Conservation (phyloP, 2,329 filamentous ascomycete genomes). For the Leptographium wingfieldii region DNA sequence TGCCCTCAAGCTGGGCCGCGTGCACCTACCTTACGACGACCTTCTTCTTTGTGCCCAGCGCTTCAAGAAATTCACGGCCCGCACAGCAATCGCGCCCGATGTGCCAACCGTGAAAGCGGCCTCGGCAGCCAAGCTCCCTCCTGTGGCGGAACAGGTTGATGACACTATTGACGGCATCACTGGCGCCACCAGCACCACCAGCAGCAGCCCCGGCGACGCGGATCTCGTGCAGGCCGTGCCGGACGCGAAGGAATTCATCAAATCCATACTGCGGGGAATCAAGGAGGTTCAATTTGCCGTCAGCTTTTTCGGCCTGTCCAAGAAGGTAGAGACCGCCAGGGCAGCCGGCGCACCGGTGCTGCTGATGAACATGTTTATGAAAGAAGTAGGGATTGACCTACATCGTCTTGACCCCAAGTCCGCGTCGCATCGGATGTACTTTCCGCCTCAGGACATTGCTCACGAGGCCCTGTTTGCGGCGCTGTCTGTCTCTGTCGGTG, state of each 20-base stretch:
- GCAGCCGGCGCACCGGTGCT: constrained; percentile 58
- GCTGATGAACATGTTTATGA: constrained; percentile 74
- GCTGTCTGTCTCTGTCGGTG: constrained; percentile 79
- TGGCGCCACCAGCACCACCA: neutral
- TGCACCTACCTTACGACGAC: constrained; percentile 87
- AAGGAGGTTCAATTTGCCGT: constrained; percentile 95
- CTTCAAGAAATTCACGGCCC: constrained; percentile 34
- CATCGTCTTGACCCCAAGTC: constrained; percentile 85
- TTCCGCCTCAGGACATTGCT: constrained; percentile 80
- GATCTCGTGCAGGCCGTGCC: constrained; percentile 71
- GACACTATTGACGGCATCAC: neutral
- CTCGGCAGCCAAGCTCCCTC: neutral
- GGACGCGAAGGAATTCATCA: constrained; percentile 84
- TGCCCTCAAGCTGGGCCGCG: constrained; percentile 76
- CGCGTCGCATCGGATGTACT: constrained; percentile 96
- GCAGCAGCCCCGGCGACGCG: constrained; percentile 27
- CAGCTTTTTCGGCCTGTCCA: constrained; percentile 79
- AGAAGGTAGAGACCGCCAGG: constrained; percentile 57
- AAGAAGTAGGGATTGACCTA: constrained; percentile 88
- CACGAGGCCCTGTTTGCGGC: constrained; percentile 90
- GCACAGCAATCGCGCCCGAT: constrained; percentile 14
- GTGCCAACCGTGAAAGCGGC: constrained; percentile 26
- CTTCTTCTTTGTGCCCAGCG: constrained; percentile 49
- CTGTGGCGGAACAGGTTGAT: neutral
- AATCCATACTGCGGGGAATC: constrained; percentile 80